Percentiles rank a stretch among this genome's conserved stretches.
phyloP scores from a whole-genome alignment of 2,329 filamentous ascomycete species.

The Biscogniauxia mediterranea region DNA sequence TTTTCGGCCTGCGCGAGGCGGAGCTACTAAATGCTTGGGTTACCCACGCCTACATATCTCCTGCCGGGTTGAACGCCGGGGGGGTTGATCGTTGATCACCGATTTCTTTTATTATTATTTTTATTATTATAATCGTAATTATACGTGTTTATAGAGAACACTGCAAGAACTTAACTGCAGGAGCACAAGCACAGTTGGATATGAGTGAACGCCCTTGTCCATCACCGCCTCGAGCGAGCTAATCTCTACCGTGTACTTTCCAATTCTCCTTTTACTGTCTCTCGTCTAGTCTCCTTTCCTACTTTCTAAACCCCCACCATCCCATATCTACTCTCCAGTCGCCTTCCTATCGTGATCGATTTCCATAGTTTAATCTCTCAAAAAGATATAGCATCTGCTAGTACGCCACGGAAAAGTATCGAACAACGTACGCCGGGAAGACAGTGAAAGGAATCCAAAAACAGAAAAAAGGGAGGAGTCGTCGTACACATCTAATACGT shows the following conservation, averaged over 20 bases:
- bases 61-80: not conserved
- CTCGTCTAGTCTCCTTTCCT: not conserved
- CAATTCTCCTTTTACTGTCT: not conserved
- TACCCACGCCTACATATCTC: not conserved
- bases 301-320: not conserved
- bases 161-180: not conserved
- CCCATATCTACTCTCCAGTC: not conserved
- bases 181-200: not conserved
- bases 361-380: not conserved
- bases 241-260: not conserved
- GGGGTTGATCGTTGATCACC: not conserved
- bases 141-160: not conserved
- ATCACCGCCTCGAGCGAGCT: not conserved
- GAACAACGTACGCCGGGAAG: not conserved
- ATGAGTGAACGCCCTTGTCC: not conserved
- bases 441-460: not conserved
- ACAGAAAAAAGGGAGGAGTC: not conserved
- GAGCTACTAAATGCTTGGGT: conserved; percentile 2
- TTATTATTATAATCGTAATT: not conserved
- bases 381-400: not conserved
- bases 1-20: conserved; percentile 14
- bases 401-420: not conserved
- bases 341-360: too few species aligned
- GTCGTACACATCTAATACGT: not conserved
- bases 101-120: not conserved